Percentiles rank a stretch among this genome's conserved stretches.
phyloP scores from a whole-genome alignment of 257 asterid species.

The Nicotiana tabacum region DNA sequence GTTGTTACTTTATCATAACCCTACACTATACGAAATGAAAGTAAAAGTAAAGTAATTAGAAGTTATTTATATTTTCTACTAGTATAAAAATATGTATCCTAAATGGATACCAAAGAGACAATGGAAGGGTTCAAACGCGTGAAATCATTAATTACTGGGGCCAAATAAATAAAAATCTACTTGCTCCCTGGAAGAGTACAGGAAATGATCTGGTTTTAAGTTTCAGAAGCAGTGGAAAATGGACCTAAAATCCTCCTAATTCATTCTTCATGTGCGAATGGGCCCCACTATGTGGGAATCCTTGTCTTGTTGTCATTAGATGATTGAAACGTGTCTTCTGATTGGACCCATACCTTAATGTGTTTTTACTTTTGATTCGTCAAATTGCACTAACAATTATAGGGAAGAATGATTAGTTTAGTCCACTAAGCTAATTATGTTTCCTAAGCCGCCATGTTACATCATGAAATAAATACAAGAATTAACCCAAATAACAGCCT shows the following conservation, averaged over 20 bases:
- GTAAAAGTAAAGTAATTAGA: too few species aligned
- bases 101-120: background rate
- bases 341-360: background rate
- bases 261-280: background rate
- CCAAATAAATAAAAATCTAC: background rate
- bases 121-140: constrained; percentile 4
- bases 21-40: too few species aligned
- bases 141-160: constrained; percentile 6
- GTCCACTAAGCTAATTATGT: background rate
- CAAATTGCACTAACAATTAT: background rate
- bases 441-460: background rate
- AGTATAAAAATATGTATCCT: too few species aligned
- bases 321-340: background rate
- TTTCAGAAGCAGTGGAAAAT: background rate
- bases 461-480: background rate
- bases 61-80: too few species aligned
- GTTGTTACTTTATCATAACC: too few species aligned
- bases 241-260: background rate
- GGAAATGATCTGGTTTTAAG: constrained; percentile 4
- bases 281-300: background rate
- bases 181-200: background rate
- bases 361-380: background rate
- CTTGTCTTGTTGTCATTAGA: background rate
- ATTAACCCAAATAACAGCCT: too few species aligned
- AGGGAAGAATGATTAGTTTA: background rate